Conservation (phyloP, 208 protist species). For the Novymonas esmeraldas region DNA sequence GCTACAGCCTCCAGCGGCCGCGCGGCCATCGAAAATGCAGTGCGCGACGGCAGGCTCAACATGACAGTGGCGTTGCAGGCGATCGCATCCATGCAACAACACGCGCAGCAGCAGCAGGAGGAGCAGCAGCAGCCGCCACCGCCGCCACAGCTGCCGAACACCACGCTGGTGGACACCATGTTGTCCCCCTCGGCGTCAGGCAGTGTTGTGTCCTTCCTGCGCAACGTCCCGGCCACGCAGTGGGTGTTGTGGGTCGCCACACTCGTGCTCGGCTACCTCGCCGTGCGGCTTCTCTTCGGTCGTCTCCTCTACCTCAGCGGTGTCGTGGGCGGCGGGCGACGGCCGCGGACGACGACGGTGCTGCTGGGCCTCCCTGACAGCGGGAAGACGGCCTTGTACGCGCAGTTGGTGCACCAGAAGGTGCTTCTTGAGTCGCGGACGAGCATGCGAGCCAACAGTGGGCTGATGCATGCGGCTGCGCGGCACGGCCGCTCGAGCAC, state of each 20-base stretch:
- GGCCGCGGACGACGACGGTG: slow-evolving; percentile 33
- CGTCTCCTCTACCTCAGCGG: slow-evolving; percentile 14
- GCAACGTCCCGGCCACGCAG: slow-evolving; percentile 6
- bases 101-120: too few relatives aligned
- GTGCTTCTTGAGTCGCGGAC: slow-evolving; percentile 41
- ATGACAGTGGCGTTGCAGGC: too few relatives aligned
- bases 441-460: slow-evolving; percentile 72
- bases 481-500: neutral
- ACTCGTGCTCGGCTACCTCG: slow-evolving; percentile 20
- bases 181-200: neutral
- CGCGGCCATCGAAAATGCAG: too few relatives aligned
- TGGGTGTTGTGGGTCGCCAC: slow-evolving; percentile 23
- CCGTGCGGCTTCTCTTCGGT: slow-evolving; percentile 17
- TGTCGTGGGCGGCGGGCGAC: slow-evolving; percentile 1
- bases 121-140: neutral
- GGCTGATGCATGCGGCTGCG: slow-evolving; percentile 9
- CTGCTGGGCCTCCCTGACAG: slow-evolving; percentile 68
- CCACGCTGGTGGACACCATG: too few relatives aligned
- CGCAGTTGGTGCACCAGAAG: slow-evolving; percentile 44
- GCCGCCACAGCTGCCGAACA: neutral
- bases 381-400: slow-evolving; percentile 85
- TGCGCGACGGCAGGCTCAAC: too few relatives aligned
- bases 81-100: too few relatives aligned
- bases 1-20: too few relatives aligned
- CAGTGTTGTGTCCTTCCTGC: neutral